Percentiles rank a stretch among this genome's conserved stretches.
These are phyloP conservation scores for Mucor saturninus DNA, from an alignment of 371 early-diverging fungal genomes.

Conservation along the genomic window DNA sequence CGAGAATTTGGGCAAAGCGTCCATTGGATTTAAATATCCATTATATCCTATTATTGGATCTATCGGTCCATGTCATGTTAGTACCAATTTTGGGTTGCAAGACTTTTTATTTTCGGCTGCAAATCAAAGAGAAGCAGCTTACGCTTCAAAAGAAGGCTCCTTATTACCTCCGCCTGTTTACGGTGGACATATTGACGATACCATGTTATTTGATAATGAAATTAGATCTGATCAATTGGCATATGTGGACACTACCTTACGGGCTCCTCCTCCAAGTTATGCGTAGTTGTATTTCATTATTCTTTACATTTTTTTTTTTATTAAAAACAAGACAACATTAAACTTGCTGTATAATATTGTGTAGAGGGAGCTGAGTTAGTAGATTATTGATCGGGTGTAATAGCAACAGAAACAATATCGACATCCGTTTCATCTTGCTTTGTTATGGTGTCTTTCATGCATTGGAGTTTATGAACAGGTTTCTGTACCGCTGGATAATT, in stretches of 20 bases:
- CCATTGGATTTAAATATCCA: slow-evolving; percentile 53
- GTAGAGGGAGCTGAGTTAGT: background rate
- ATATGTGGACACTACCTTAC: slow-evolving; percentile 9
- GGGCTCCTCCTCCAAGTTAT: slow-evolving; percentile 22
- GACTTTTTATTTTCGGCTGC: slow-evolving; percentile 53
- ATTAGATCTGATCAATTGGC: slow-evolving; percentile 5
- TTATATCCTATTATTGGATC: slow-evolving; percentile 60
- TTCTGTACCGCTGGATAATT: too few relatives aligned
- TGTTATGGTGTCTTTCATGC: background rate
- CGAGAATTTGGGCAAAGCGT: slow-evolving; percentile 57
- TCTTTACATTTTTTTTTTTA: background rate
- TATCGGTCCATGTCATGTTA: slow-evolving; percentile 56
- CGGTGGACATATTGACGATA: slow-evolving; percentile 50
- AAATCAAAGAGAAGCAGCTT: slow-evolving; percentile 73
- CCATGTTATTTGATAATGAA: slow-evolving; percentile 40
- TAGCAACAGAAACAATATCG: background rate
- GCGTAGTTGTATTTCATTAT: background rate
- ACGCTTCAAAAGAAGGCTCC: slow-evolving; percentile 66
- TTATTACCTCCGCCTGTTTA: slow-evolving; percentile 63
- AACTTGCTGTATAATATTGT: background rate
- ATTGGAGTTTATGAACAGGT: too few relatives aligned
- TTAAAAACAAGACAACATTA: background rate
- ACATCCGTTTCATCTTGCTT: background rate
- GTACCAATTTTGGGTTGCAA: slow-evolving; percentile 61
- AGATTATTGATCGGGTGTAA: background rate